phyloP scores from a whole-genome alignment of 768 basidiomycete species.

The Lanmaoa rubissima region DNA sequence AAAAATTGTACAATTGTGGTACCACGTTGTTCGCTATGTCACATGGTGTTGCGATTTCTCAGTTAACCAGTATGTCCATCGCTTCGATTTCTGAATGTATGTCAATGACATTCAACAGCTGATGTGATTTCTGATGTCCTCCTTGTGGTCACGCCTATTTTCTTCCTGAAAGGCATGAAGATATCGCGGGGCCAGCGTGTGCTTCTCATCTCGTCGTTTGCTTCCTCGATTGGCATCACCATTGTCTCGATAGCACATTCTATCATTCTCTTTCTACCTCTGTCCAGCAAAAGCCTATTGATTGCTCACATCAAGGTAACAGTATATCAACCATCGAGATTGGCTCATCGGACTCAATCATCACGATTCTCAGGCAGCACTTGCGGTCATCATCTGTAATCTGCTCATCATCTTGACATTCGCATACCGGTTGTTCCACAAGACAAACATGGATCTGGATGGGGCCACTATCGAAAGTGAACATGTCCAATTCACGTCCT shows the following conservation, averaged over 20 bases:
- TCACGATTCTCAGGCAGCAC: conserved; percentile 13
- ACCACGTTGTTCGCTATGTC: not conserved
- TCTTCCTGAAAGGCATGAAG: conserved; percentile 13
- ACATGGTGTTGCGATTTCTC: conserved; percentile 5
- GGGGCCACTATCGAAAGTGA: not conserved
- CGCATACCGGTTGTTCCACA: conserved; percentile 10
- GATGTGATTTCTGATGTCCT: conserved; percentile 19
- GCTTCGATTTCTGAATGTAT: not conserved
- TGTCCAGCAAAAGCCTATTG: conserved; percentile 2
- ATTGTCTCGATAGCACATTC: conserved; percentile 13
- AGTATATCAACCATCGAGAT: not conserved
- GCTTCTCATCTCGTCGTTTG: conserved; percentile 20
- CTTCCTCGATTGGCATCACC: conserved; percentile 23
- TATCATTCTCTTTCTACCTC: conserved; percentile 7
- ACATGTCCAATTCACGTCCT: conserved; percentile 13
- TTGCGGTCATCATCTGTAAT: conserved; percentile 21
- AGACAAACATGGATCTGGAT: not conserved
- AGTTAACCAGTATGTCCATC: conserved; percentile 14
- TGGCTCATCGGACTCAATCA: not conserved
- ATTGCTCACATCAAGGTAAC: conserved; percentile 20
- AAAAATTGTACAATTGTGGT: conserved; percentile 5
- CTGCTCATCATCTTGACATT: conserved; percentile 22
- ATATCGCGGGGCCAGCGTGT: conserved; percentile 13
- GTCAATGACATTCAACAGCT: conserved; percentile 7
- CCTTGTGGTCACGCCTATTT: conserved; percentile 15